phyloP scores from a whole-genome alignment of 208 protist genomes.

The Trypanosoma scelopori region DNA sequence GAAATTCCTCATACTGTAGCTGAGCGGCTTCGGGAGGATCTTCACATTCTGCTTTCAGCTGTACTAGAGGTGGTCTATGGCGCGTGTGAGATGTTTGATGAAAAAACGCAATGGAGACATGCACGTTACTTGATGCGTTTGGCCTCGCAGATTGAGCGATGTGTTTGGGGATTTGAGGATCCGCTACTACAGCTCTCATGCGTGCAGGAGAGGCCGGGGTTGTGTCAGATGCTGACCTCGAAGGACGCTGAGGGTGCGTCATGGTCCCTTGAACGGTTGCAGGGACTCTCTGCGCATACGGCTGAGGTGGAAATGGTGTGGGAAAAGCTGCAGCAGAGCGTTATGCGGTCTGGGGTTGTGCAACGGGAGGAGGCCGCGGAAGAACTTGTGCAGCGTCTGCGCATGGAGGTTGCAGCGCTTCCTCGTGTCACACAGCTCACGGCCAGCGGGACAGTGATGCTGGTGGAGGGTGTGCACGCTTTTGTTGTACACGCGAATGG shows the following conservation, averaged over 20 bases:
- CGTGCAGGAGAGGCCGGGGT: constrained; percentile 22
- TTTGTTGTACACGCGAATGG: constrained; percentile 47
- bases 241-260: background rate
- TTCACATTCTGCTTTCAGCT: constrained; percentile 43
- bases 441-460: constrained; percentile 40
- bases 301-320: background rate
- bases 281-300: constrained; percentile 12
- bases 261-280: constrained; percentile 22
- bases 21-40: constrained; percentile 45
- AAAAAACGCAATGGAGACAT: constrained; percentile 24
- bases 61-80: constrained; percentile 50
- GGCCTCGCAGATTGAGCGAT: constrained; percentile 51
- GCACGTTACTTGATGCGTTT: constrained; percentile 62
- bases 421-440: constrained; percentile 35
- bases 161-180: constrained; percentile 56
- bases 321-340: background rate
- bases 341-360: constrained; percentile 8
- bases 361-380: background rate
- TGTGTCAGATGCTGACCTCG: constrained; percentile 7
- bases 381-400: constrained; percentile 11
- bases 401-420: constrained; percentile 31
- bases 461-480: constrained; percentile 35
- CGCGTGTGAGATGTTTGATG: constrained; percentile 64
- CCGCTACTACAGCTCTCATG: constrained; percentile 51
- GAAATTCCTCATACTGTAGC: constrained; percentile 44